A percentile compares a stretch with the other conserved stretches of the same genome.
These are phyloP conservation scores for Hypoxylon fuscum DNA, from an alignment of 495 filamentous ascomycete species.

Conservation along the genomic window DNA sequence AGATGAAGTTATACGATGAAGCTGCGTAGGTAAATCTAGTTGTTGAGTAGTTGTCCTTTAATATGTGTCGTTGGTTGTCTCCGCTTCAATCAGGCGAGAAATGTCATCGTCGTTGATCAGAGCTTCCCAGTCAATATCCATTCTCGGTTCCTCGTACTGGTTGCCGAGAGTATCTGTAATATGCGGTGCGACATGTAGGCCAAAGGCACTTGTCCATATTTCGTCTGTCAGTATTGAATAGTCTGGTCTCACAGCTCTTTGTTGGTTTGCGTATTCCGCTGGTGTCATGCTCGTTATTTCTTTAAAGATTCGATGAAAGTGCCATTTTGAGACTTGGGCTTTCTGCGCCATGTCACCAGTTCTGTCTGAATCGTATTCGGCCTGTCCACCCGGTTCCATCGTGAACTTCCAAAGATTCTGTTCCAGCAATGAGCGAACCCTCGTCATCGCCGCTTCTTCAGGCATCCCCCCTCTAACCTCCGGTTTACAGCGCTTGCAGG, in stretches of 20 bases:
- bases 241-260: not conserved
- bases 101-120: constrained; percentile 3
- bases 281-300: constrained; percentile 66
- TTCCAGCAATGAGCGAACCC: constrained; percentile 51
- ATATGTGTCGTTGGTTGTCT: not conserved
- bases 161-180: not conserved
- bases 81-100: not conserved
- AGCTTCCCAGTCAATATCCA: constrained; percentile 13
- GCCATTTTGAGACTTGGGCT: constrained; percentile 65
- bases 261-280: constrained; percentile 55
- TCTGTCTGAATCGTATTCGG: constrained; percentile 48
- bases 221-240: constrained; percentile 7
- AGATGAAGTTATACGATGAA: too few relatives aligned
- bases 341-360: constrained; percentile 61
- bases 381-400: constrained; percentile 19
- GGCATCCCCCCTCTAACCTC: constrained; percentile 47
- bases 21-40: not conserved
- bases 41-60: not conserved
- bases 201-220: not conserved
- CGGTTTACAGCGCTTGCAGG: constrained; percentile 73
- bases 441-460: constrained; percentile 57
- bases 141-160: constrained; percentile 1
- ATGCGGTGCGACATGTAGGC: not conserved
- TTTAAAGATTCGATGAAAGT: constrained; percentile 73
- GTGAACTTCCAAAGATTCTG: constrained; percentile 9